phyloP scores from a whole-genome alignment of 1,284 basidiomycete genomes.

The Apiotrichum mycotoxinovorans region DNA sequence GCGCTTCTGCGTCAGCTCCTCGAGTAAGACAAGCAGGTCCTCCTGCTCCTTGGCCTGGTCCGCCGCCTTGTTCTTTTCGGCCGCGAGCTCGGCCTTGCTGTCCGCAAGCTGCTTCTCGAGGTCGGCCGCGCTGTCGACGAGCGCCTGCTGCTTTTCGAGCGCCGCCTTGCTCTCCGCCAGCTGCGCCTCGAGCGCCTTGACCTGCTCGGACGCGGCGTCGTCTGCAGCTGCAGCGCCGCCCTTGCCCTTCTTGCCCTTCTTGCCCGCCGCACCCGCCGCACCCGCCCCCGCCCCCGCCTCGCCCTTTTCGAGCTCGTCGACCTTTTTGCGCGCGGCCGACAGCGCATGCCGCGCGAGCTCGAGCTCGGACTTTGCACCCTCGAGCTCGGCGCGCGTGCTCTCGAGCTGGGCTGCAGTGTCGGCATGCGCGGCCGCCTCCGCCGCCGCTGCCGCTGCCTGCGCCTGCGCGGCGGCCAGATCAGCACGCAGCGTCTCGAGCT shows the following conservation, averaged over 20 bases:
- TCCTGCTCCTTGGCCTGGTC: conserved; percentile 93
- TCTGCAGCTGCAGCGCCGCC: conserved; percentile 9
- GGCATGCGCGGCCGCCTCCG: conserved; percentile 22
- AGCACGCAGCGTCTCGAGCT: conserved; percentile 31
- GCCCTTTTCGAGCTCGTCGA: conserved; percentile 20
- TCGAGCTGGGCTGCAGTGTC: conserved; percentile 32
- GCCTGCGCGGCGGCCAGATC: conserved; percentile 29
- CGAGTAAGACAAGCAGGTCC: conserved; percentile 85
- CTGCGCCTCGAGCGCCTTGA: conserved; percentile 13
- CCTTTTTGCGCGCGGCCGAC: conserved; percentile 13
- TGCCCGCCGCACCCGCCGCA: conserved; percentile 7
- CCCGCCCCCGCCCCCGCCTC: neutral
- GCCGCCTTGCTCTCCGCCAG: neutral
- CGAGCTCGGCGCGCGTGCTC: conserved; percentile 29
- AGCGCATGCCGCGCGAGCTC: conserved; percentile 7
- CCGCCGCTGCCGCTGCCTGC: conserved; percentile 22
- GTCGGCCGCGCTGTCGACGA: conserved; percentile 15
- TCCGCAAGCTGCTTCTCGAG: conserved; percentile 21
- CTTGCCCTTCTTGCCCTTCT: conserved; percentile 21
- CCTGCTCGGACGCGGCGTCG: conserved; percentile 10
- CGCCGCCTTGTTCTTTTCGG: conserved; percentile 62
- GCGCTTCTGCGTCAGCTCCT: conserved; percentile 84
- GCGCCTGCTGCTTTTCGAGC: neutral
- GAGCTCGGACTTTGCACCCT: conserved; percentile 18
- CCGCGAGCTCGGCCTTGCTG: conserved; percentile 52